A percentile compares a stretch with the other conserved stretches of the same genome.
Conservation (phyloP, 139 green algal species). For the Pseudopediastrum boryanum region DNA sequence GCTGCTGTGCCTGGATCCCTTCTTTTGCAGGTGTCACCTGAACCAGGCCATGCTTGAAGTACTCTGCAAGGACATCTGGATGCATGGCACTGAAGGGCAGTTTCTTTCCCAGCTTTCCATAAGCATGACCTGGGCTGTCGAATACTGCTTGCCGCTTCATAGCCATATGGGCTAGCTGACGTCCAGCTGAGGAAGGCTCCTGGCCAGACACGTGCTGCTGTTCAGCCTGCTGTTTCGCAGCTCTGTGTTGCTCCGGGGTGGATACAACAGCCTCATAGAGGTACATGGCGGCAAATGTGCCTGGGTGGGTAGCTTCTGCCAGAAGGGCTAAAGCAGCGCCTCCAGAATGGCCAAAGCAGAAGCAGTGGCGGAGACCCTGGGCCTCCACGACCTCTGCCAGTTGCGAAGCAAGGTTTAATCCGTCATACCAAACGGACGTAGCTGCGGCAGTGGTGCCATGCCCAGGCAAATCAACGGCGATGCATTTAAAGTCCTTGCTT, state of each 20-base stretch:
- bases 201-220: not conserved
- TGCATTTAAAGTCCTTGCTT: not conserved
- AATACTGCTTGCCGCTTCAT: not conserved
- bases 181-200: not conserved
- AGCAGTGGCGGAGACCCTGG: constrained; percentile 13
- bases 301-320: not conserved
- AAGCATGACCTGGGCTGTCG: not conserved
- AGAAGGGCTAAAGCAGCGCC: constrained; percentile 11
- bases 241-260: not conserved
- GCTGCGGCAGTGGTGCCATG: constrained; percentile 1
- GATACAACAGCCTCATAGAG: constrained; percentile 18
- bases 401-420: not conserved
- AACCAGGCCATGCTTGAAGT: not conserved
- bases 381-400: constrained; percentile 10
- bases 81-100: not conserved
- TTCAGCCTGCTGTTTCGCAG: not conserved
- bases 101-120: not conserved
- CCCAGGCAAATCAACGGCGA: constrained; percentile 15
- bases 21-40: not conserved
- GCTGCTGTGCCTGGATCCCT: not conserved
- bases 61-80: constrained; percentile 1
- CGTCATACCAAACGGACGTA: not conserved
- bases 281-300: constrained; percentile 13
- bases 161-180: constrained; percentile 9
- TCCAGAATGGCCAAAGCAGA: constrained; percentile 23